Conservation (phyloP, 2,329 filamentous ascomycete species). For the Ophiostoma piceae region DNA sequence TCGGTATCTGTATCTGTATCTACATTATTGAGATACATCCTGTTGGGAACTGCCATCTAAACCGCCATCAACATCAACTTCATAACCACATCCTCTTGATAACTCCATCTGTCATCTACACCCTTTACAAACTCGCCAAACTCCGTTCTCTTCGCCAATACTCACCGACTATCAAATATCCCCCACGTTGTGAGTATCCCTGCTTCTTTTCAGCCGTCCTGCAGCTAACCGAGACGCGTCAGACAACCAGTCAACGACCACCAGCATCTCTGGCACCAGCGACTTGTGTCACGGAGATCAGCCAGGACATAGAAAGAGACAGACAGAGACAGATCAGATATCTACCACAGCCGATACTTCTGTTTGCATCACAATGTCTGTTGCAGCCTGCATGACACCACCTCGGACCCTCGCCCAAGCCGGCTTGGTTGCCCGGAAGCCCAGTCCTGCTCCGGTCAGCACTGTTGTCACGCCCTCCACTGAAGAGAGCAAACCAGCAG, state of each 20-base stretch:
- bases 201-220: background rate
- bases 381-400: background rate
- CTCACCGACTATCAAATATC: background rate
- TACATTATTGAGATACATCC: too few species aligned
- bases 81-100: background rate
- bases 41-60: too few species aligned
- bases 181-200: background rate
- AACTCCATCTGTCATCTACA: background rate
- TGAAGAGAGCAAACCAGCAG: background rate
- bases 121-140: background rate
- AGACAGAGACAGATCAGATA: too few species aligned
- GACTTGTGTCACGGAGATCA: too few species aligned
- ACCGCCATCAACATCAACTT: background rate
- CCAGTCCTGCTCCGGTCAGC: background rate
- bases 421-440: background rate
- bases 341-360: background rate
- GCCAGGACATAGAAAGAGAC: too few species aligned
- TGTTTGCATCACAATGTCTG: background rate
- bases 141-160: background rate
- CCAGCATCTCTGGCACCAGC: background rate
- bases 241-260: background rate
- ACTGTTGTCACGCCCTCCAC: background rate
- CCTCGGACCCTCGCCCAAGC: background rate
- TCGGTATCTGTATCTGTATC: background rate
- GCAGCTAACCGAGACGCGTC: background rate